These are phyloP conservation scores for Petunia secreta DNA, from an alignment of 257 asterid species.

Conservation along the genomic window DNA sequence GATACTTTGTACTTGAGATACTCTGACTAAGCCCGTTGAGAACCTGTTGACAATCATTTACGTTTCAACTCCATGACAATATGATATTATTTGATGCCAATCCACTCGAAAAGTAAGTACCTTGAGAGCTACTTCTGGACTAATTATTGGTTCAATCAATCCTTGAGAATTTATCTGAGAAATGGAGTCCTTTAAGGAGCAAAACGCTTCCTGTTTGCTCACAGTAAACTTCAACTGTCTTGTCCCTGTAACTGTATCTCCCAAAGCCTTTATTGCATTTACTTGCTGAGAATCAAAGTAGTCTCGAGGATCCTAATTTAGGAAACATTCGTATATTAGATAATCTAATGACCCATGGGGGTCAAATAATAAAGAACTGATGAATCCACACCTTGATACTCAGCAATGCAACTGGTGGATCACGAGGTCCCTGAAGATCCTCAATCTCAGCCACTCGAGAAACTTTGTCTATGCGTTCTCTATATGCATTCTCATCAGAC, in stretches of 20 bases:
- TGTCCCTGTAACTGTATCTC: slow-evolving; percentile 64
- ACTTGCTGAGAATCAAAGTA: slow-evolving; percentile 95
- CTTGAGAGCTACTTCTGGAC: slow-evolving; percentile 79
- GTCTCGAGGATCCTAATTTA: slow-evolving; percentile 92
- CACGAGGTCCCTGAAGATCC: slow-evolving; percentile 93
- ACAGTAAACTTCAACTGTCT: slow-evolving; percentile 53
- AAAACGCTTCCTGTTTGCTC: slow-evolving; percentile 67
- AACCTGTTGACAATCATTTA: slow-evolving; percentile 52
- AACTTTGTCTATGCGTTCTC: slow-evolving; percentile 58
- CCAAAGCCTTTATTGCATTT: slow-evolving; percentile 73
- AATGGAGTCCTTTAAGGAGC: slow-evolving; percentile 52
- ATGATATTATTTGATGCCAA: slow-evolving; percentile 1
- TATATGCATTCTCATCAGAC: slow-evolving; percentile 55
- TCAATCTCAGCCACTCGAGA: slow-evolving; percentile 81
- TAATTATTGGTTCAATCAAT: slow-evolving; percentile 63
- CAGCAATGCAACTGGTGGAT: slow-evolving; percentile 87
- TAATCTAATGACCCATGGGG: slow-evolving; percentile 18
- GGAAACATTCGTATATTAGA: slow-evolving; percentile 36
- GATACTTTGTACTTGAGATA: slow-evolving; percentile 83
- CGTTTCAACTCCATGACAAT: neutral
- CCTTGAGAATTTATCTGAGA: slow-evolving; percentile 62
- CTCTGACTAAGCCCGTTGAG: slow-evolving; percentile 71
- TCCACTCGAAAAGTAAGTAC: slow-evolving; percentile 42
- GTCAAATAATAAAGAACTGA: neutral
- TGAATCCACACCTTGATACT: slow-evolving; percentile 69